A percentile compares a stretch with the other conserved stretches of the same genome.
phyloP scores from a whole-genome alignment of 192 early-diverging fungal species.

The Coemansia sp. region DNA sequence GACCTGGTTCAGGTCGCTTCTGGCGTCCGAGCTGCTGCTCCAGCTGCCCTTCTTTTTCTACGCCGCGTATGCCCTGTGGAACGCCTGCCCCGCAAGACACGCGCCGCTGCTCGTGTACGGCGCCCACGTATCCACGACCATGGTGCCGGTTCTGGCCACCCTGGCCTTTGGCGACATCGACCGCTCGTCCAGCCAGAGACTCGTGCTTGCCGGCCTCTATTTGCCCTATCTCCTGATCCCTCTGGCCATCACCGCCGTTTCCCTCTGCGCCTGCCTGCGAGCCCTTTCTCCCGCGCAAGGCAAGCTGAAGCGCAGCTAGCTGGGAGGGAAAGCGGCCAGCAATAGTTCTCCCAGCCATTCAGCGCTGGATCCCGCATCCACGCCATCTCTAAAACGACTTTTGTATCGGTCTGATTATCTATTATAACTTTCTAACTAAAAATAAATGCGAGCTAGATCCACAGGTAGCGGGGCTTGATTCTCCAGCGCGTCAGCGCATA shows the following conservation, averaged over 20 bases:
- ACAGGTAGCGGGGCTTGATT: conserved; percentile 12
- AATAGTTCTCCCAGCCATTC: no score
- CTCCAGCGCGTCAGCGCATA: conserved; percentile 10
- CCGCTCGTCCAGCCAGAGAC: conserved; percentile 43
- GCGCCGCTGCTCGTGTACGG: conserved; percentile 62
- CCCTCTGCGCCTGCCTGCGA: conserved; percentile 22
- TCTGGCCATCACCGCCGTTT: conserved; percentile 51
- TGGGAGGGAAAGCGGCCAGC: no score
- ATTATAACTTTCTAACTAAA: no score
- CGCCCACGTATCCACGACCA: conserved; percentile 71
- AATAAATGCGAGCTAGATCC: conserved; percentile 4
- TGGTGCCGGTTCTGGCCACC: conserved; percentile 57
- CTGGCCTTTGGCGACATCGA: conserved; percentile 53
- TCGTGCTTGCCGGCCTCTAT: conserved; percentile 57
- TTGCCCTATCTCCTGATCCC: conserved; percentile 68
- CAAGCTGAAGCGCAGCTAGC: conserved; percentile 16
- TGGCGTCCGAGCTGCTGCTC: conserved; percentile 59
- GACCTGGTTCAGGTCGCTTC: conserved; percentile 65
- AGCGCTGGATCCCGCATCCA: no score
- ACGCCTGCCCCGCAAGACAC: conserved; percentile 24
- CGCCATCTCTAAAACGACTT: no score
- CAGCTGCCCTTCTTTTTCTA: conserved; percentile 74
- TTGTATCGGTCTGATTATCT: no score
- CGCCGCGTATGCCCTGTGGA: conserved; percentile 57
- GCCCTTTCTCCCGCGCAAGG: background rate